Percentiles rank a stretch among this genome's conserved stretches.
phyloP scores from a whole-genome alignment of 495 filamentous ascomycete genomes.

The Chaetomidium leptoderma region DNA sequence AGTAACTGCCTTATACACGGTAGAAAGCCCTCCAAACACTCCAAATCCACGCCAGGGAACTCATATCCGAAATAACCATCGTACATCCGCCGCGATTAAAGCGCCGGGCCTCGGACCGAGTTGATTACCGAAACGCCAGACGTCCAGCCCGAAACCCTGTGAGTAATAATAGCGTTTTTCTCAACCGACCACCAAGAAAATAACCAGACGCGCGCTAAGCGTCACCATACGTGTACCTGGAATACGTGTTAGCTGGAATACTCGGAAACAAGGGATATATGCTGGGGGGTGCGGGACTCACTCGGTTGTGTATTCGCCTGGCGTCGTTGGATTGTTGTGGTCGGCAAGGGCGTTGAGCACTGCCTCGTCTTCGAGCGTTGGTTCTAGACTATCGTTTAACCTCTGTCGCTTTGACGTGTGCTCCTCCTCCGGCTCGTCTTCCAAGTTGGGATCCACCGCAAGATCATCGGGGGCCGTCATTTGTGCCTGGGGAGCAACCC shows the following conservation, averaged over 20 bases:
- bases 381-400: conserved; percentile 30
- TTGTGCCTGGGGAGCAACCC: conserved; percentile 18
- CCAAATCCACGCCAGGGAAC: neutral
- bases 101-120: neutral
- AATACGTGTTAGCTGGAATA: neutral
- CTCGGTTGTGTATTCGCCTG: conserved; percentile 39
- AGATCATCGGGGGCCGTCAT: conserved; percentile 24
- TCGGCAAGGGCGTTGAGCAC: conserved; percentile 37
- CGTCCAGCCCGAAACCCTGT: too few relatives aligned
- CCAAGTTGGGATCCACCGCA: conserved; percentile 32
- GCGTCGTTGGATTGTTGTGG: conserved; percentile 31
- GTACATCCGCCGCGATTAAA: neutral
- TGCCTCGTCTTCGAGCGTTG: conserved; percentile 37
- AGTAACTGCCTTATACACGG: neutral
- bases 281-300: conserved; percentile 22
- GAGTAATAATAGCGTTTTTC: too few relatives aligned
- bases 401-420: conserved; percentile 37
- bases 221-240: conserved; percentile 12
- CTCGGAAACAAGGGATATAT: neutral
- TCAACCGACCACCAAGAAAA: too few relatives aligned
- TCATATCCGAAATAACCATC: neutral
- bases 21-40: neutral
- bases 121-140: neutral
- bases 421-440: conserved; percentile 23
- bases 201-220: neutral